Evolutionary conservation across 257 asterid species (phyloP).

Genomic region (Nicotiana sylvestris): DNA sequence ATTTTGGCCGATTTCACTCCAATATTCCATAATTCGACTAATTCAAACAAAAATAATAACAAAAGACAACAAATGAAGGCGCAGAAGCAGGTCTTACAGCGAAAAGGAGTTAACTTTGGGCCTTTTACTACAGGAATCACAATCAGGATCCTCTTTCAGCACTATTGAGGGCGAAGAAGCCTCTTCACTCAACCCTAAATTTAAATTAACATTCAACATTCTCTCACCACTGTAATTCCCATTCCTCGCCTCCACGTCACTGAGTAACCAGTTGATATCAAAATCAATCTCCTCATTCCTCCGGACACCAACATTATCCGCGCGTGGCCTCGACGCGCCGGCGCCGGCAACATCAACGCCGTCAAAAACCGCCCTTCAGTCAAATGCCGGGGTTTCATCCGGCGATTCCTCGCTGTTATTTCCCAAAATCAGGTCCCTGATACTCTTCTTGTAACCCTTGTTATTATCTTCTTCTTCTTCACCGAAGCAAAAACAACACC

Average conservation of each 20-base stretch:
- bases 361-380: conserved; percentile 22
- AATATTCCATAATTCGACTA: too few relatives aligned
- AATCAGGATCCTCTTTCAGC: conserved; percentile 40
- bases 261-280: neutral
- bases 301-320: conserved; percentile 13
- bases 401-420: conserved; percentile 46
- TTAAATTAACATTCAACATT: conserved; percentile 50
- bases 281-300: conserved; percentile 21
- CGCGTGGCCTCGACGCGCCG: conserved; percentile 19
- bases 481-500: conserved; percentile 77
- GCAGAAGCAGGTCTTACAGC: conserved; percentile 43
- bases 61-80: neutral
- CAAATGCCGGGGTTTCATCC: conserved; percentile 35
- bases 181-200: conserved; percentile 66
- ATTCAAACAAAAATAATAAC: too few relatives aligned
- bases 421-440: conserved; percentile 41
- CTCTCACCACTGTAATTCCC: conserved; percentile 27
- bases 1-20: conserved; percentile 20
- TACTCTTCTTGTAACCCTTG: conserved; percentile 12
- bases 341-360: conserved; percentile 10
- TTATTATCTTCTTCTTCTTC: conserved; percentile 38
- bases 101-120: conserved; percentile 76
- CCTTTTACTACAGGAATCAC: conserved; percentile 58
- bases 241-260: conserved; percentile 20
- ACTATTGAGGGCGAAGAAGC: conserved; percentile 47